phyloP scores from a whole-genome alignment of 2,329 filamentous ascomycete species.

The Geosmithia putterillii region DNA sequence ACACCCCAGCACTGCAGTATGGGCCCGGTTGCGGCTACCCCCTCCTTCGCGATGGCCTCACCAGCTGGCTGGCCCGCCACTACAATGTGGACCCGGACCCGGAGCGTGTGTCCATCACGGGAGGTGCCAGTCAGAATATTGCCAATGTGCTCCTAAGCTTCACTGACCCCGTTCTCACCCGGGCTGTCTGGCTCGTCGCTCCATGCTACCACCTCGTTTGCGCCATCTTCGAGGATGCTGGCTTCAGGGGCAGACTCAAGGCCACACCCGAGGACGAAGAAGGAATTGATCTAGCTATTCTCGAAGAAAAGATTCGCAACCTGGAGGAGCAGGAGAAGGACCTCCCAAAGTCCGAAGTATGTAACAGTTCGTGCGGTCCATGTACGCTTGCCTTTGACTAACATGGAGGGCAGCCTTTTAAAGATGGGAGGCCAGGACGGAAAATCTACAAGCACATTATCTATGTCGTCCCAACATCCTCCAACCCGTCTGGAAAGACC shows the following conservation, averaged over 20 bases:
- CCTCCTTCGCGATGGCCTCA: constrained; percentile 56
- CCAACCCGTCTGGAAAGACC: constrained; percentile 77
- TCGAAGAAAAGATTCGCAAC: constrained; percentile 15
- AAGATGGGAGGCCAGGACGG: constrained; percentile 17
- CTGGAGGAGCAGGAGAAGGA: constrained; percentile 14
- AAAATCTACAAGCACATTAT: constrained; percentile 83
- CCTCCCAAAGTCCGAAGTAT: neutral
- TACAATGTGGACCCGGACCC: constrained; percentile 35
- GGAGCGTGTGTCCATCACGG: constrained; percentile 65
- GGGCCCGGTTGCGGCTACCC: constrained; percentile 65
- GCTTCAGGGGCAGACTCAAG: constrained; percentile 54
- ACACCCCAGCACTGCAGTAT: constrained; percentile 59
- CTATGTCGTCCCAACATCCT: constrained; percentile 79
- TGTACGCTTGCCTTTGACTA: neutral
- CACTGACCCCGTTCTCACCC: constrained; percentile 65
- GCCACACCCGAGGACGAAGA: constrained; percentile 67
- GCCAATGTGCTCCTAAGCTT: constrained; percentile 68
- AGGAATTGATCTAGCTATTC: constrained; percentile 56
- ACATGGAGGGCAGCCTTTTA: neutral
- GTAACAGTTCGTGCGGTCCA: neutral
- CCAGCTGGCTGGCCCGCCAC: constrained; percentile 55
- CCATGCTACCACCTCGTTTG: constrained; percentile 80
- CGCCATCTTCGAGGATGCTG: constrained; percentile 72
- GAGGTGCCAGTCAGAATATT: constrained; percentile 74
- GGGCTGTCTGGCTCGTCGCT: constrained; percentile 66